Conservation (phyloP, 306 rosid species). For the Comarum palustre region DNA sequence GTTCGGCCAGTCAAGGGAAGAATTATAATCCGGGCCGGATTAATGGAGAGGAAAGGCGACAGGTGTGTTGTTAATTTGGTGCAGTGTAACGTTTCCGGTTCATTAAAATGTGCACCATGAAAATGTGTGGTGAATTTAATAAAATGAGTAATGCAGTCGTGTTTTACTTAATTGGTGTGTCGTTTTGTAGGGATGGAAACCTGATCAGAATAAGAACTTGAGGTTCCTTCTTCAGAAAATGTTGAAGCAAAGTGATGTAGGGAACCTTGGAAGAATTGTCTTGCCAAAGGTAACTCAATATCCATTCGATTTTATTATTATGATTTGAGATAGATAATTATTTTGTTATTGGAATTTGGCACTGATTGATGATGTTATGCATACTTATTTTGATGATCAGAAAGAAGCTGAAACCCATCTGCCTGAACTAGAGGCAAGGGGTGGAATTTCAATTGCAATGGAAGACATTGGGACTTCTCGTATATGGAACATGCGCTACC, state of each 20-base stretch:
- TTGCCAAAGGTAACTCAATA: conserved; percentile 62
- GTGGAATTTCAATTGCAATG: conserved; percentile 85
- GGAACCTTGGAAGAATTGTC: conserved; percentile 89
- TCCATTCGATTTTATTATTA: too few relatives aligned
- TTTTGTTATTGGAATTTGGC: background rate
- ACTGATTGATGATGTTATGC: background rate
- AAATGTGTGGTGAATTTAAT: background rate
- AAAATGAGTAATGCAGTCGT: background rate
- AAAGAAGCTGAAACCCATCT: conserved; percentile 97
- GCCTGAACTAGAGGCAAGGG: conserved; percentile 90
- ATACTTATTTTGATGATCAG: conserved; percentile 28
- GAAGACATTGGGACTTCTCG: conserved; percentile 93
- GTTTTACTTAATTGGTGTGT: background rate
- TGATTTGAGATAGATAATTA: background rate
- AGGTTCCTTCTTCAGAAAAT: conserved; percentile 88
- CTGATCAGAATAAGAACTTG: conserved; percentile 70
- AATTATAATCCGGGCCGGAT: conserved; percentile 32
- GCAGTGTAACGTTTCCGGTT: background rate
- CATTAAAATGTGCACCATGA: background rate
- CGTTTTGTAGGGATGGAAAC: conserved; percentile 71
- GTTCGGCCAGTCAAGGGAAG: conserved; percentile 40
- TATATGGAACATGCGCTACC: conserved; percentile 96
- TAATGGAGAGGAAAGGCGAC: conserved; percentile 41
- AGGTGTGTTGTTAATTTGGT: conserved; percentile 39
- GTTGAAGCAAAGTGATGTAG: conserved; percentile 98